phyloP scores from a whole-genome alignment of 225 moss, liverwort and hornwort species.

The Marchantia paleacea region DNA sequence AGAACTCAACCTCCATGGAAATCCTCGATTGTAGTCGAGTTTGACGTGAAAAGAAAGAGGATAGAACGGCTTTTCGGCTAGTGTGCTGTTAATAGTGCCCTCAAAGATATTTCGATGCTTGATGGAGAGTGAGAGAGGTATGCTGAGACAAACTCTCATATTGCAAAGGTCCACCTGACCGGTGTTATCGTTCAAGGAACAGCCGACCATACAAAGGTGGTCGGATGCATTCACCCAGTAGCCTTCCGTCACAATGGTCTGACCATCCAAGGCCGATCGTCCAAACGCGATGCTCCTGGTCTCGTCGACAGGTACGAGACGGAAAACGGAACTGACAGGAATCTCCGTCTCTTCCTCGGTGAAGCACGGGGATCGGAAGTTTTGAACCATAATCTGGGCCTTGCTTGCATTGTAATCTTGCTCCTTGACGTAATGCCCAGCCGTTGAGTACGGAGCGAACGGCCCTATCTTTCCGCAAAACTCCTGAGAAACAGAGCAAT shows the following conservation, averaged over 20 bases:
- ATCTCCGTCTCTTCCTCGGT: background rate
- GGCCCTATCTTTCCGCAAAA: slow-evolving; percentile 48
- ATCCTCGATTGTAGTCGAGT: slow-evolving; percentile 15
- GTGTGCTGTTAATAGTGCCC: slow-evolving; percentile 46
- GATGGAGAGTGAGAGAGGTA: slow-evolving; percentile 38
- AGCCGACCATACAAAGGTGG: slow-evolving; percentile 50
- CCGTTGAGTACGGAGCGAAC: slow-evolving; percentile 18
- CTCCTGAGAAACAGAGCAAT: slow-evolving; percentile 38
- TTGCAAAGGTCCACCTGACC: slow-evolving; percentile 35
- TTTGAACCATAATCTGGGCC: slow-evolving; percentile 32
- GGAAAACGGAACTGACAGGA: slow-evolving; percentile 38
- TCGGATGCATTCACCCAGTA: slow-evolving; percentile 32
- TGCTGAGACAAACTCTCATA: slow-evolving; percentile 35
- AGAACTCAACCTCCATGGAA: slow-evolving; percentile 9
- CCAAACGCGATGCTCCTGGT: slow-evolving; percentile 3
- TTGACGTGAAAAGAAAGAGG: slow-evolving; percentile 35
- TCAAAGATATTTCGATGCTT: slow-evolving; percentile 29
- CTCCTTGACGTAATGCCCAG: slow-evolving; percentile 5
- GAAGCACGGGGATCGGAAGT: slow-evolving; percentile 7
- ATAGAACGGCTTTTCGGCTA: slow-evolving; percentile 26
- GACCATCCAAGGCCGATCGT: slow-evolving; percentile 38
- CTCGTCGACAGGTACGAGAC: slow-evolving; percentile 36
- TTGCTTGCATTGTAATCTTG: slow-evolving; percentile 42
- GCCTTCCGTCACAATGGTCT: slow-evolving; percentile 52
- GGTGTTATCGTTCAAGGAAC: slow-evolving; percentile 26